Conservation (phyloP, 495 filamentous ascomycete genomes). For the Pyronema omphalodes region DNA sequence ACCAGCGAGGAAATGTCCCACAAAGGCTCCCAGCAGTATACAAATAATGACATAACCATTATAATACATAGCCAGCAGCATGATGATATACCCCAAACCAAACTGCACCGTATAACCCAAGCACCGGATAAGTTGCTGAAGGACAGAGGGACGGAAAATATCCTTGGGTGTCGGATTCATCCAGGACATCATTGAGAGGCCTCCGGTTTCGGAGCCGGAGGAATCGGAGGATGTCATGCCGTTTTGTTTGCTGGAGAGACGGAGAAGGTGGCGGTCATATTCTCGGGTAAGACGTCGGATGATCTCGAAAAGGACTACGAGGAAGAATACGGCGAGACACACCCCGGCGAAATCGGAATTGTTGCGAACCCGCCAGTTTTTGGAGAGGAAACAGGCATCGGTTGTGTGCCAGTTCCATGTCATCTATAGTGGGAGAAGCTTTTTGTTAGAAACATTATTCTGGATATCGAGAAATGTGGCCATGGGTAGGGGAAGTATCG, state of each 20-base stretch:
- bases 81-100: constrained; percentile 43
- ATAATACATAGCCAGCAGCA: constrained; percentile 23
- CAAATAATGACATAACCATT: constrained; percentile 38
- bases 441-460: background rate
- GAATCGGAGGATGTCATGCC: constrained; percentile 2
- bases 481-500: too few species aligned
- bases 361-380: constrained; percentile 44
- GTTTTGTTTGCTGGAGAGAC: constrained; percentile 24
- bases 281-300: constrained; percentile 39
- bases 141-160: constrained; percentile 31
- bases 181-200: background rate
- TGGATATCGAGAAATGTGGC: too few species aligned
- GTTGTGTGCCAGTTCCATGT: constrained; percentile 62
- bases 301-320: constrained; percentile 42
- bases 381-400: constrained; percentile 48
- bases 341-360: constrained; percentile 44
- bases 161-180: background rate
- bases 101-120: constrained; percentile 48
- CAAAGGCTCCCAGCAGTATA: constrained; percentile 44
- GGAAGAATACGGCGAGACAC: constrained; percentile 40
- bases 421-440: constrained; percentile 42
- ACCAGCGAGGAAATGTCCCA: constrained; percentile 39
- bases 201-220: background rate
- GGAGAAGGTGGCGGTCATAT: constrained; percentile 42
- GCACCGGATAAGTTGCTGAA: constrained; percentile 44